A percentile compares a stretch with the other conserved stretches of the same genome.
Conservation (phyloP, 306 rosid genomes). For the Glycine latifolia region DNA sequence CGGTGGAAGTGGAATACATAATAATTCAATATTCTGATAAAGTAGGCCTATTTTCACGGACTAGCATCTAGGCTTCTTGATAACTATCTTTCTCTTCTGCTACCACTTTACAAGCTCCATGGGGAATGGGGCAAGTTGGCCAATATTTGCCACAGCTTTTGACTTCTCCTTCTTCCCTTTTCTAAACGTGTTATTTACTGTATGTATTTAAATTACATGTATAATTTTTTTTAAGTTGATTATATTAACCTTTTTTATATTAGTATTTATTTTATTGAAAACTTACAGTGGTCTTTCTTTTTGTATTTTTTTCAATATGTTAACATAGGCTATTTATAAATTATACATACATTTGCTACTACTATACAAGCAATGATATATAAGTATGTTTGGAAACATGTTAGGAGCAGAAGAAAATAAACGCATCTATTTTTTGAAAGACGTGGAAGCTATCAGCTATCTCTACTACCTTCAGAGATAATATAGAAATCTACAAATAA, state of each 20-base stretch:
- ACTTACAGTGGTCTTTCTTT: not conserved
- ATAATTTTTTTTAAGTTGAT: not conserved
- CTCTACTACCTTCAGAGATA: no score
- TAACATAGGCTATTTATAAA: not conserved
- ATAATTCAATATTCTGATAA: constrained; percentile 42
- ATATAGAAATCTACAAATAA: no score
- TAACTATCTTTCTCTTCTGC: not conserved
- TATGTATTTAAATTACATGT: no score
- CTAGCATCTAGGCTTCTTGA: constrained; percentile 15
- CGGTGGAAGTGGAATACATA: constrained; percentile 42
- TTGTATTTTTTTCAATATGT: no score
- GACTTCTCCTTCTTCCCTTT: not conserved
- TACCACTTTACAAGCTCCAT: constrained; percentile 17
- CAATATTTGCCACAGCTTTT: constrained; percentile 19
- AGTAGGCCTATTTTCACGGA: constrained; percentile 41
- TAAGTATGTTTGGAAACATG: no score
- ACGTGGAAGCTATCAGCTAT: no score
- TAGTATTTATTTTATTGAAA: not conserved
- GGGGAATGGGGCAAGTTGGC: constrained; percentile 27
- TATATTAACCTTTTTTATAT: not conserved
- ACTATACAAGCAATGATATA: not conserved
- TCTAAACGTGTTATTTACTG: no score
- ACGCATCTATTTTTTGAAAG: no score
- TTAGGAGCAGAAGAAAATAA: no score
- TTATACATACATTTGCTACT: no score